Evolutionary conservation across 257 asterid genomes (phyloP).

Genomic region (Ehretia macrophylla): DNA sequence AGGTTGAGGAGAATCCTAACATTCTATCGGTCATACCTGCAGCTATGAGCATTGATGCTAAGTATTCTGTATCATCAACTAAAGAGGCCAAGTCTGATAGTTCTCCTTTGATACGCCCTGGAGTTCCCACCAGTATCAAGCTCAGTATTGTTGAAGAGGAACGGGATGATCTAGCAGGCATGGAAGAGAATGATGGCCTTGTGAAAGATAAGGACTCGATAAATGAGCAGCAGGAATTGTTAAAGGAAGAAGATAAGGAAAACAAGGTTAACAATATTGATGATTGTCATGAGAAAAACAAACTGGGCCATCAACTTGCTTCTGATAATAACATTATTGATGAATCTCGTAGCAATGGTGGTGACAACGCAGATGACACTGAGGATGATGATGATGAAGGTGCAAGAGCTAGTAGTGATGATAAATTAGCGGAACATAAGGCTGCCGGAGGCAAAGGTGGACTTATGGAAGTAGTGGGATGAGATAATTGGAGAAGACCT

Average conservation of each 20-base stretch:
- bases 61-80: constrained; percentile 45
- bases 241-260: constrained; percentile 32
- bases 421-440: constrained; percentile 41
- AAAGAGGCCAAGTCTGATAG: constrained; percentile 44
- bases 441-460: constrained; percentile 40
- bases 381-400: constrained; percentile 15
- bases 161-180: constrained; percentile 32
- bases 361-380: constrained; percentile 14
- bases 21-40: constrained; percentile 50
- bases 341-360: constrained; percentile 14
- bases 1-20: constrained; percentile 57
- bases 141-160: constrained; percentile 48
- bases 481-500: constrained; percentile 1
- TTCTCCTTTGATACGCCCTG: constrained; percentile 38
- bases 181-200: constrained; percentile 39
- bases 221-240: constrained; percentile 33
- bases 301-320: constrained; percentile 13
- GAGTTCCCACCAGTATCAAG: constrained; percentile 27
- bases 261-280: constrained; percentile 9
- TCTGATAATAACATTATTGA: constrained; percentile 10
- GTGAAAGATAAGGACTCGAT: constrained; percentile 33
- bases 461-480: constrained; percentile 27
- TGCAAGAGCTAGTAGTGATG: constrained; percentile 23
- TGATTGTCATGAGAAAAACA: constrained; percentile 25
- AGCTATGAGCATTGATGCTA: constrained; percentile 40